Conservation (phyloP, 2,329 filamentous ascomycete genomes). For the Colletotrichum simmondsii region DNA sequence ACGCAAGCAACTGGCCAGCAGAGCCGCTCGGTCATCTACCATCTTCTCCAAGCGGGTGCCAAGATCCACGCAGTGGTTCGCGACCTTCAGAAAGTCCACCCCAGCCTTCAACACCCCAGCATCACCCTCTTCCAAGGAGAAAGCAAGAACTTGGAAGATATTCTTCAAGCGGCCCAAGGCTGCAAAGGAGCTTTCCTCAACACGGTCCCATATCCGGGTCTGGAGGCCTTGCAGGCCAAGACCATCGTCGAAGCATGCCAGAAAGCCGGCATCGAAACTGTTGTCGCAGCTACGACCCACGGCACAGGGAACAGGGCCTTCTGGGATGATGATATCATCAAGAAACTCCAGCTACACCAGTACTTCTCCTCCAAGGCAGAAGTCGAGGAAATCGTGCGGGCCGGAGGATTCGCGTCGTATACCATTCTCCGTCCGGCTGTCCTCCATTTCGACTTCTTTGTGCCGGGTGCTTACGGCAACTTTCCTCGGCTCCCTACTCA, state of each 20-base stretch:
- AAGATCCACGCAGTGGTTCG: slow-evolving; percentile 50
- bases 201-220: slow-evolving; percentile 40
- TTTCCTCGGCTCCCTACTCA: slow-evolving; percentile 41
- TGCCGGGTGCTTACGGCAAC: slow-evolving; percentile 39
- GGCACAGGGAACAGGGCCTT: slow-evolving; percentile 31
- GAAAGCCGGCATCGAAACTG: slow-evolving; percentile 43
- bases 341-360: slow-evolving; percentile 32
- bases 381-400: slow-evolving; percentile 46
- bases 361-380: slow-evolving; percentile 51
- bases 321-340: slow-evolving; percentile 38
- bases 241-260: slow-evolving; percentile 44
- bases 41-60: slow-evolving; percentile 46
- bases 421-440: slow-evolving; percentile 47
- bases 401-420: slow-evolving; percentile 42
- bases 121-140: slow-evolving; percentile 50
- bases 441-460: slow-evolving; percentile 42
- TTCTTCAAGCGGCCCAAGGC: slow-evolving; percentile 45
- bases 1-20: slow-evolving; percentile 49
- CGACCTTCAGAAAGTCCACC: slow-evolving; percentile 43
- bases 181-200: slow-evolving; percentile 45
- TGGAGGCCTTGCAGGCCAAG: slow-evolving; percentile 44
- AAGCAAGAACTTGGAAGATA: slow-evolving; percentile 43
- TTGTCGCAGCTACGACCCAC: slow-evolving; percentile 42
- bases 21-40: slow-evolving; percentile 41
- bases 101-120: slow-evolving; percentile 37